Evolutionary conservation across 2,329 filamentous ascomycete genomes (phyloP), one percentile per base, ranked within the genome.

Genomic region (Kalaharituber pfeilii): DNA sequence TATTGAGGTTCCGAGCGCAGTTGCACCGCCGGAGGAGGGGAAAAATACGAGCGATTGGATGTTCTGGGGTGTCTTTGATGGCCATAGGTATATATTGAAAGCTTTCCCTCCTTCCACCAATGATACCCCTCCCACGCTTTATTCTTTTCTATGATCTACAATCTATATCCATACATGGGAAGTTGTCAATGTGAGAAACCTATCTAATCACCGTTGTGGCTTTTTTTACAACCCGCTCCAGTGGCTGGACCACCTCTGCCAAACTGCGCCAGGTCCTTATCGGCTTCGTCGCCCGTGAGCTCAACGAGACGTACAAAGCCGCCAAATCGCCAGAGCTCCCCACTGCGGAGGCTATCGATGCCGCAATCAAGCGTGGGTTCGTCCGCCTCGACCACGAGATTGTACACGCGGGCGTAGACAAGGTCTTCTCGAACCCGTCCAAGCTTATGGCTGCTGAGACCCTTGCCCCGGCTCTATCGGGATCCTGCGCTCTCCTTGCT

Each of bases 21-120:
- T 76, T 36, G 73, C 75, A 25, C 73, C 74, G 15, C 72, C 73
- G 6, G 71, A 76, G 63, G 70, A 76, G 66, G 69, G 64, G 59
- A 29, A 75, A 33, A 73, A 75, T 15, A 60, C 73, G 18, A 79
- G 74, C 56, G 93, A 98, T 69, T 98, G 91, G 91, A 96, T 96
- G 87, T 98, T 98, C 68, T 98, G 93, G 91, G 91, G 88, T 55
- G 88, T 98, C 18, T 98, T 96, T 68, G 91, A 98, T 66, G 91
- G 91, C 0, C 91, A 98, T 69, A 86, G 85, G 86, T 89, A 72
- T 69, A 77, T 76, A 15, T 11, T 49, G 18, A 26, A 18, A 11
- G 26, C 8, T 24, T 49, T 49, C 20, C 45, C n/a, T 18, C 9
- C n/a, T n/a, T n/a, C n/a, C n/a, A n/a, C n/a, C n/a, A n/a, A n/a